These are phyloP conservation scores for Blastobotrys buckinghamii DNA, from an alignment of 1,139 yeast genomes.

Conservation along the genomic window DNA sequence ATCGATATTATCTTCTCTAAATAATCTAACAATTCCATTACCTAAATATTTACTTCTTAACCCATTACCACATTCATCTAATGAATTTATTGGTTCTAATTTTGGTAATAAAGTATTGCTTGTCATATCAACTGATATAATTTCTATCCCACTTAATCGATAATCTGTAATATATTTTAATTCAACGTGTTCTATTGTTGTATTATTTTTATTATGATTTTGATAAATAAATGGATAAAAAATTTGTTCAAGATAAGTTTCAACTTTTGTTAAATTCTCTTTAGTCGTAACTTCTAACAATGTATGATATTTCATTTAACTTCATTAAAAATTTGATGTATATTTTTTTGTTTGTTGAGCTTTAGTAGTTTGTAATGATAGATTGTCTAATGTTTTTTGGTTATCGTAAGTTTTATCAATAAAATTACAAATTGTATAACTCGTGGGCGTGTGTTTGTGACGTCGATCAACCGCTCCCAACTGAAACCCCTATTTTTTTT, in stretches of 20 bases:
- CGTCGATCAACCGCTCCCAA: too few relatives aligned
- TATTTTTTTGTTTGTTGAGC: too few relatives aligned
- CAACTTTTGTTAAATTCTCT: background rate
- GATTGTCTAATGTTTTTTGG: too few relatives aligned
- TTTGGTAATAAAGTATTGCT: constrained; percentile 1
- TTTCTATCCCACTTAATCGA: constrained; percentile 28
- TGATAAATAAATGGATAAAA: background rate
- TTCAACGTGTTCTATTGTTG: background rate
- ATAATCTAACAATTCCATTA: constrained; percentile 66
- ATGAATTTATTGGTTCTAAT: background rate
- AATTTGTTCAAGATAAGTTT: background rate
- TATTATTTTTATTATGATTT: background rate
- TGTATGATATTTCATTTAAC: background rate
- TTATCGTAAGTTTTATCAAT: too few relatives aligned
- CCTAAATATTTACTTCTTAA: constrained; percentile 59
- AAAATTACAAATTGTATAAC: too few relatives aligned
- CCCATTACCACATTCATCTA: background rate
- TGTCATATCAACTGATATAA: constrained; percentile 21
- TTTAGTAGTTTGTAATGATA: too few relatives aligned
- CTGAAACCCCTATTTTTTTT: too few relatives aligned
- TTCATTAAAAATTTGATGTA: too few relatives aligned
- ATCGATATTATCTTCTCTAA: constrained; percentile 42
- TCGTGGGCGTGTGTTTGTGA: too few relatives aligned
- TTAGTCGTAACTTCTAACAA: background rate
- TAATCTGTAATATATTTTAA: constrained; percentile 1